Percentiles rank a stretch among this genome's conserved stretches.
phyloP scores from a whole-genome alignment of 2,329 filamentous ascomycete species.

The Teratosphaeria pseudoeucalypti region DNA sequence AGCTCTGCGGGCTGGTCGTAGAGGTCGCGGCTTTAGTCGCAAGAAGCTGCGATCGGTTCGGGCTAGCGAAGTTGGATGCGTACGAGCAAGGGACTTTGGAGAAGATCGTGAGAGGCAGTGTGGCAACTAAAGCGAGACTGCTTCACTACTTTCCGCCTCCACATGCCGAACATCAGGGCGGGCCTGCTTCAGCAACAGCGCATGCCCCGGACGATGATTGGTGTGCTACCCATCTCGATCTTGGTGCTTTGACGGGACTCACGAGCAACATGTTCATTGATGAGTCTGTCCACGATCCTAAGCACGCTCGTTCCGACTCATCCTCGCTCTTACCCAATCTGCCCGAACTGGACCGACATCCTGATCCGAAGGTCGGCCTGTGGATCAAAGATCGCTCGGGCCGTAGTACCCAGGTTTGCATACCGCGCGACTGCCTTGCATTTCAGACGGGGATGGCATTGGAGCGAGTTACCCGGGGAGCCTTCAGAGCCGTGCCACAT shows the following conservation, averaged over 20 bases:
- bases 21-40: conserved; percentile 84
- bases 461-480: conserved; percentile 80
- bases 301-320: conserved; percentile 16
- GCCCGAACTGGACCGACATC: conserved; percentile 61
- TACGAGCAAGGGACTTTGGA: conserved; percentile 76
- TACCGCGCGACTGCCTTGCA: conserved; percentile 81
- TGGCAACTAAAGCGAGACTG: conserved; percentile 80
- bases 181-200: conserved; percentile 19
- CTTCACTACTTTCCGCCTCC: conserved; percentile 76
- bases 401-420: conserved; percentile 77
- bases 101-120: conserved; percentile 72
- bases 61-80: conserved; percentile 62
- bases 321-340: conserved; percentile 29
- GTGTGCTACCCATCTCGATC: conserved; percentile 86
- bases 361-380: conserved; percentile 76
- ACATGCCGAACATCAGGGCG: conserved; percentile 21
- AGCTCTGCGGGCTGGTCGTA: conserved; percentile 74
- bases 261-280: conserved; percentile 96
- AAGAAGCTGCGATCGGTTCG: conserved; percentile 79
- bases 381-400: conserved; percentile 85
- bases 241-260: conserved; percentile 85
- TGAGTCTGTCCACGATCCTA: conserved; percentile 44
- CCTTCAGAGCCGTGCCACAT: conserved; percentile 90
- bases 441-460: conserved; percentile 94
- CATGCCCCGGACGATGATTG: conserved; percentile 64